Percentiles rank a stretch among this genome's conserved stretches.
These are phyloP conservation scores for Zoysia matrella DNA, from an alignment of 202 grass and related monocot species.

Conservation along the genomic window DNA sequence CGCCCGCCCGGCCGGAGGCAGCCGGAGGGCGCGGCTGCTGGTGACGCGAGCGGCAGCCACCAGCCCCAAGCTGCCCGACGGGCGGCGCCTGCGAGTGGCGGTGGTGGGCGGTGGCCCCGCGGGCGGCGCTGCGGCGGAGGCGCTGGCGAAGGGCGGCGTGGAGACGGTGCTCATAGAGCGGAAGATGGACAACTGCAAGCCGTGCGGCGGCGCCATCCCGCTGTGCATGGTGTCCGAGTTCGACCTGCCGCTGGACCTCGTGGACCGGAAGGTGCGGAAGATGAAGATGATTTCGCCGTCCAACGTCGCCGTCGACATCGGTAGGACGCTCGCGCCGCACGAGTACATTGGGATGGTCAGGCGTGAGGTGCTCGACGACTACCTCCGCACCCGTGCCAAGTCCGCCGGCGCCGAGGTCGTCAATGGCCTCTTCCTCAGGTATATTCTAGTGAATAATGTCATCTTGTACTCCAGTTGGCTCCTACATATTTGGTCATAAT, in stretches of 20 bases:
- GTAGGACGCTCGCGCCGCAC: constrained; percentile 75
- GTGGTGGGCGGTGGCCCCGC: constrained; percentile 86
- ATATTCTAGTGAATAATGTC: neutral
- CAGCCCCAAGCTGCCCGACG: constrained; percentile 69
- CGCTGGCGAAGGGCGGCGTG: constrained; percentile 90
- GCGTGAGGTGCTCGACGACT: constrained; percentile 92
- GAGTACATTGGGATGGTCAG: constrained; percentile 98
- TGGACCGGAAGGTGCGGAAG: constrained; percentile 87
- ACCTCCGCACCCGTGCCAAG: constrained; percentile 69
- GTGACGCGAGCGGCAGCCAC: constrained; percentile 57
- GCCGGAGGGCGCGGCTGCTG: constrained; percentile 32
- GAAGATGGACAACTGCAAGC: constrained; percentile 99
- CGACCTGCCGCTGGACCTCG: constrained; percentile 87
- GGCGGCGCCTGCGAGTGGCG: constrained; percentile 72
- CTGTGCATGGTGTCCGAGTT: constrained; percentile 99
- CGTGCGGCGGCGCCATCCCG: constrained; percentile 94
- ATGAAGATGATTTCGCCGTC: constrained; percentile 99
- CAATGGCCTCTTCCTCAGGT: constrained; percentile 94
- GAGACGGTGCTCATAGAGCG: constrained; percentile 95
- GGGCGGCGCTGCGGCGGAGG: constrained; percentile 80
- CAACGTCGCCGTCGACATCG: constrained; percentile 96
- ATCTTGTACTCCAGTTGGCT: neutral
- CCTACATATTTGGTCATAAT: neutral
- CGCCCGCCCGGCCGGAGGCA: constrained; percentile 12
- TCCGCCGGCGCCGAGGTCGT: constrained; percentile 72